Evolutionary conservation across 2,329 filamentous ascomycete genomes (phyloP).

Genomic region (Aspergillus ochraceus): DNA sequence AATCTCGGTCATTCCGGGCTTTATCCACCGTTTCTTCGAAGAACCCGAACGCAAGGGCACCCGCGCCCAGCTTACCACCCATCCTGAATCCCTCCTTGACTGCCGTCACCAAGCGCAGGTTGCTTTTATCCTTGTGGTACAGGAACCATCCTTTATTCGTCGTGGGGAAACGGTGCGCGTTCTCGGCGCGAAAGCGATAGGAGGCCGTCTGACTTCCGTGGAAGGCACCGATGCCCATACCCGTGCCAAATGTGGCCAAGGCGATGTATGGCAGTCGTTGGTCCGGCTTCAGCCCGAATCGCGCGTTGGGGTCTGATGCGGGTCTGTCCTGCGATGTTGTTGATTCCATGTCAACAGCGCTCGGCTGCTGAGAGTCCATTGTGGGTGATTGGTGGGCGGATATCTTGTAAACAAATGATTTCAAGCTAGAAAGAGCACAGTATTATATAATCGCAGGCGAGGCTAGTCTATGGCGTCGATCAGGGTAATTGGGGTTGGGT

Average conservation of each 20-base stretch:
- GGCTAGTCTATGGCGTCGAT: neutral
- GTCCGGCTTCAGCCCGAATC: slow-evolving; percentile 64
- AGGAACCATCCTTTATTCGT: slow-evolving; percentile 88
- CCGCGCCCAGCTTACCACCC: slow-evolving; percentile 68
- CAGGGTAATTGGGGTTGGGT: neutral
- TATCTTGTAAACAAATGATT: neutral
- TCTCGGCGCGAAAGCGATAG: slow-evolving; percentile 88
- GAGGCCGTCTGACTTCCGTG: slow-evolving; percentile 73
- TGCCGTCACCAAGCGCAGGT: slow-evolving; percentile 76
- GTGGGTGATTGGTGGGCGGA: neutral
- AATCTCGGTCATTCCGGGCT: slow-evolving; percentile 61
- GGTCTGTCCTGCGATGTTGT: slow-evolving; percentile 33
- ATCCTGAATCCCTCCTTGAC: slow-evolving; percentile 76
- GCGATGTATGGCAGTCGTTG: slow-evolving; percentile 67
- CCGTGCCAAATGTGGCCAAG: slow-evolving; percentile 64
- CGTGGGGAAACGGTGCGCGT: slow-evolving; percentile 87
- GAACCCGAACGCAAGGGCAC: slow-evolving; percentile 73
- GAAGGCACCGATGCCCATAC: slow-evolving; percentile 68
- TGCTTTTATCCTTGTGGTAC: slow-evolving; percentile 99
- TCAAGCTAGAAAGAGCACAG: neutral
- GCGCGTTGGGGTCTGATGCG: slow-evolving; percentile 36
- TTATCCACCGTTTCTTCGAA: slow-evolving; percentile 85
- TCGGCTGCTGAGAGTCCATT: slow-evolving; percentile 15
- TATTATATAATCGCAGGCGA: neutral
- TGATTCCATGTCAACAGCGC: slow-evolving; percentile 8